Evolutionary conservation across 495 filamentous ascomycete genomes (phyloP).

Genomic region (Aspergillus biplanus): DNA sequence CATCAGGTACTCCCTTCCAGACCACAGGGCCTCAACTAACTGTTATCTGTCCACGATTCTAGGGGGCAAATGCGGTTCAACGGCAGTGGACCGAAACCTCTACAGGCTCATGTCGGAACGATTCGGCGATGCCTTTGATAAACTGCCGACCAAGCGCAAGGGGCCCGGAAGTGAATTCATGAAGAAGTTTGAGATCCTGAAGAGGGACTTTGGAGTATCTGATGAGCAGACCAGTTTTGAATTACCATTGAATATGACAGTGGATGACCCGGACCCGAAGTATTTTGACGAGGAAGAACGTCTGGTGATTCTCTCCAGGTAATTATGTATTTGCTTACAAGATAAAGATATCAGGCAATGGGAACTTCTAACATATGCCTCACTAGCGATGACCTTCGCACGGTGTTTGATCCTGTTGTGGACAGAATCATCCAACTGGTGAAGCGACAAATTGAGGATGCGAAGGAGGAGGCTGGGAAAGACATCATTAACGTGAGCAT

Average conservation of each 20-base stretch:
- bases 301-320: slow-evolving; percentile 13
- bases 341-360: background rate
- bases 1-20: background rate
- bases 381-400: slow-evolving; percentile 38
- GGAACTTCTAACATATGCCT: background rate
- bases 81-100: slow-evolving; percentile 55
- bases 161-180: slow-evolving; percentile 28
- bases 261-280: background rate
- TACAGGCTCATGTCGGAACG: slow-evolving; percentile 42
- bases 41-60: background rate
- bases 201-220: slow-evolving; percentile 25
- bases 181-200: slow-evolving; percentile 30
- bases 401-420: slow-evolving; percentile 59
- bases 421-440: slow-evolving; percentile 58
- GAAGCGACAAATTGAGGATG: slow-evolving; percentile 40
- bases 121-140: slow-evolving; percentile 30
- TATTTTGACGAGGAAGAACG: slow-evolving; percentile 18
- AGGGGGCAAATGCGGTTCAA: slow-evolving; percentile 55
- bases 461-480: background rate
- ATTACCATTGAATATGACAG: slow-evolving; percentile 14
- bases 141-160: slow-evolving; percentile 16
- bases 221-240: slow-evolving; percentile 16
- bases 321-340: background rate
- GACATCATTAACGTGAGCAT: slow-evolving; percentile 16
- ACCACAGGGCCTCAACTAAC: background rate